These are phyloP conservation scores for Fusarium sp. DNA, from an alignment of 2,329 filamentous ascomycete species.

Conservation along the genomic window DNA sequence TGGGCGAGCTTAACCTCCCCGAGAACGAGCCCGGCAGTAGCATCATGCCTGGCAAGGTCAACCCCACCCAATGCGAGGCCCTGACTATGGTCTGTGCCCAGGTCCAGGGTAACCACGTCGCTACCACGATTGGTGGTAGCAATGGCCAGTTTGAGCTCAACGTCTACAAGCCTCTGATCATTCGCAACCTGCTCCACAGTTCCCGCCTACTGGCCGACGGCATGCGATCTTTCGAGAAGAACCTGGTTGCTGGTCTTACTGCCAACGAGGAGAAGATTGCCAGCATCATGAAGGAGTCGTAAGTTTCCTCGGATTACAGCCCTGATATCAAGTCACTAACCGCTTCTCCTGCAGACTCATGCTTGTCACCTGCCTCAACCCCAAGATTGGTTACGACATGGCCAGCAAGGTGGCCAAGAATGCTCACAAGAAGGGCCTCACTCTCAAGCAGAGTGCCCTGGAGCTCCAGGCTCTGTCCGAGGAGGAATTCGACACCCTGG, in stretches of 20 bases:
- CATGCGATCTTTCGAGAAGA: constrained; percentile 96
- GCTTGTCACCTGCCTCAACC: constrained; percentile 98
- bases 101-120: constrained; percentile 97
- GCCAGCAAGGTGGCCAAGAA: constrained; percentile 98
- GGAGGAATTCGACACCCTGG: constrained; percentile 90
- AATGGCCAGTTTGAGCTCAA: constrained; percentile 99
- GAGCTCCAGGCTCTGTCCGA: constrained; percentile 91
- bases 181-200: constrained; percentile 95
- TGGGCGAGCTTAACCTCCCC: constrained; percentile 92
- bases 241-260: constrained; percentile 88
- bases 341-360: constrained; percentile 77
- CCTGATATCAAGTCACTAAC: constrained; percentile 24
- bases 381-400: constrained; percentile 98
- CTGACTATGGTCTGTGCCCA: constrained; percentile 98
- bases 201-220: constrained; percentile 89
- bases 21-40: constrained; percentile 98
- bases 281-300: constrained; percentile 95
- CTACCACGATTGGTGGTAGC: constrained; percentile 93
- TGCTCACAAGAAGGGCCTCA: constrained; percentile 97
- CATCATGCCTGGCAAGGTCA: constrained; percentile 99
- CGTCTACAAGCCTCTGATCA: constrained; percentile 98
- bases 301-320: constrained; percentile 56
- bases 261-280: constrained; percentile 95
- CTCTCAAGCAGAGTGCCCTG: constrained; percentile 93
- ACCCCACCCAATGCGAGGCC: constrained; percentile 98